These are phyloP conservation scores for Cladosporium phlei DNA, from an alignment of 2,329 filamentous ascomycete genomes.

Conservation along the genomic window DNA sequence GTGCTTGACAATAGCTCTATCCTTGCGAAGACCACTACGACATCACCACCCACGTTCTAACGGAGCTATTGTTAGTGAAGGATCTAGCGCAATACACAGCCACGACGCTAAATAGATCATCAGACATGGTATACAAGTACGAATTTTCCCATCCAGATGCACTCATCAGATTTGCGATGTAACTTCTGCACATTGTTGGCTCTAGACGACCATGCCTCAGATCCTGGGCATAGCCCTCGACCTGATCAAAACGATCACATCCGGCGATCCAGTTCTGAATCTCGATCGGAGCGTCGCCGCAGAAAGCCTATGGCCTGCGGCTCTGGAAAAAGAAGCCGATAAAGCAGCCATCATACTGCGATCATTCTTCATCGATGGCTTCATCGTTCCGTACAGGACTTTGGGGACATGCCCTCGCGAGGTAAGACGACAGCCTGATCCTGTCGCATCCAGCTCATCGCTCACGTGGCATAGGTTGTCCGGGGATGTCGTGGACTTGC, in stretches of 20 bases:
- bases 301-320: background rate
- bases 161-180: no score
- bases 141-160: no score
- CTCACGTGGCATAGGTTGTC: background rate
- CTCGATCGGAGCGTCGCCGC: background rate
- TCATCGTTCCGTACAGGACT: background rate
- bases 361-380: background rate
- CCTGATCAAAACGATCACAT: background rate
- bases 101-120: no score
- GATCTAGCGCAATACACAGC: no score
- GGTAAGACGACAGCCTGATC: background rate
- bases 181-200: no score
- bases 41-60: no score
- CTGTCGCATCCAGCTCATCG: background rate
- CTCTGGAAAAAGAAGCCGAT: background rate
- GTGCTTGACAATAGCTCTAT: no score
- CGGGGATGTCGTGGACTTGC: background rate
- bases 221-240: background rate
- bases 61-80: no score
- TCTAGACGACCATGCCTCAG: background rate
- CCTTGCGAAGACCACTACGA: no score
- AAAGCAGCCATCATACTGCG: background rate
- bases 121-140: no score
- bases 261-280: background rate
- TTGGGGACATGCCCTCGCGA: background rate